phyloP scores from a whole-genome alignment of 2,329 filamentous ascomycete species.

The Orbilia brochopaga region DNA sequence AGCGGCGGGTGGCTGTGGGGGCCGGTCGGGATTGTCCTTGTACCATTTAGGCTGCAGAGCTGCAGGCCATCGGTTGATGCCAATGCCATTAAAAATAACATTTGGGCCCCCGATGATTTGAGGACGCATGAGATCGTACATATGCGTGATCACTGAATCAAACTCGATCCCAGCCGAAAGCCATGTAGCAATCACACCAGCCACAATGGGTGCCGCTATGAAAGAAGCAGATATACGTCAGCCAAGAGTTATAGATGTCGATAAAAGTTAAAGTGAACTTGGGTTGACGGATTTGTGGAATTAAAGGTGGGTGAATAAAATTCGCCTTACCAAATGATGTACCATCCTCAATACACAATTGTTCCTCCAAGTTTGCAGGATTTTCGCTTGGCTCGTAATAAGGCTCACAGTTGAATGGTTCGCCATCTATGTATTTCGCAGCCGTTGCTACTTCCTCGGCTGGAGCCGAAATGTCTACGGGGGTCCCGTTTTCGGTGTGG shows the following conservation, averaged over 20 bases:
- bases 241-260: too few relatives aligned
- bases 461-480: not conserved
- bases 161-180: slow-evolving; percentile 10
- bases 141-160: not conserved
- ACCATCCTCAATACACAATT: not conserved
- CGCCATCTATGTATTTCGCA: not conserved
- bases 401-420: not conserved
- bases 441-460: not conserved
- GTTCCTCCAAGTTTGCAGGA: too few relatives aligned
- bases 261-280: too few relatives aligned
- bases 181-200: slow-evolving; percentile 20
- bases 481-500: not conserved
- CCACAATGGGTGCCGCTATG: slow-evolving; percentile 7
- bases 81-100: slow-evolving; percentile 22
- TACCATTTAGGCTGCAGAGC: slow-evolving; percentile 4
- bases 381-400: too few relatives aligned
- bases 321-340: not conserved
- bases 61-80: slow-evolving; percentile 7
- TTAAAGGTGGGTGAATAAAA: not conserved
- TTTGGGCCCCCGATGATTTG: slow-evolving; percentile 11
- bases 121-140: slow-evolving; percentile 1
- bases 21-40: not conserved
- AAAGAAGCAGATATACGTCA: not conserved
- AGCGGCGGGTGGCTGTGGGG: not conserved
- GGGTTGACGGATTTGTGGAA: not conserved